Evolutionary conservation across 306 rosid species (phyloP).

Genomic region (Alnus glutinosa): DNA sequence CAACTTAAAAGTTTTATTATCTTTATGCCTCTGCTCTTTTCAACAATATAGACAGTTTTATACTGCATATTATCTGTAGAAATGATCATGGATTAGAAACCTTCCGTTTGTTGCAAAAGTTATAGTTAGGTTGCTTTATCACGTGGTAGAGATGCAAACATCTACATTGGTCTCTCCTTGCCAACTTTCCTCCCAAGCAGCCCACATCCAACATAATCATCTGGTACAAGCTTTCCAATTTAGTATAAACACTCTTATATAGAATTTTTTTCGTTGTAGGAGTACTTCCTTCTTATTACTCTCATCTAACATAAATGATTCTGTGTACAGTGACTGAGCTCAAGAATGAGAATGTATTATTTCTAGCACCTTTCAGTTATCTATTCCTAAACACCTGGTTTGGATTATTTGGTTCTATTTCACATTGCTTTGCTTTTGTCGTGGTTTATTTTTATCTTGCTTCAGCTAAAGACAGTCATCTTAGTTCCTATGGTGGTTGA

Average conservation of each 20-base stretch:
- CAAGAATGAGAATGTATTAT: neutral
- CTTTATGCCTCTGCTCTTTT: neutral
- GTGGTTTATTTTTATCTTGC: constrained; percentile 7
- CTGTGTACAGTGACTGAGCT: neutral
- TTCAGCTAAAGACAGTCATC: neutral
- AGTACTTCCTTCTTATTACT: neutral
- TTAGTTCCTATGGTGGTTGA: constrained; percentile 1
- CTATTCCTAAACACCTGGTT: neutral
- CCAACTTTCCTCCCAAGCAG: neutral
- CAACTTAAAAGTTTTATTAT: neutral
- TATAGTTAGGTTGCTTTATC: neutral
- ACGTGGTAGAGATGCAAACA: neutral
- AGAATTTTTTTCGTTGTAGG: neutral
- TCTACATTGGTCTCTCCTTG: neutral
- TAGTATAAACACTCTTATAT: neutral
- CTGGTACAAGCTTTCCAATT: neutral
- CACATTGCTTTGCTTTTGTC: neutral
- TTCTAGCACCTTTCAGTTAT: neutral
- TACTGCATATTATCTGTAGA: neutral
- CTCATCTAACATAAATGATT: neutral
- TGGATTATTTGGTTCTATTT: neutral
- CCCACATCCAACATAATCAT: neutral
- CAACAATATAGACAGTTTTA: too few species aligned
- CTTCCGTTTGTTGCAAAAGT: neutral
- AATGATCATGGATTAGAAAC: neutral